Conservation (phyloP, 306 rosid species). For the Citrullus amarus region DNA sequence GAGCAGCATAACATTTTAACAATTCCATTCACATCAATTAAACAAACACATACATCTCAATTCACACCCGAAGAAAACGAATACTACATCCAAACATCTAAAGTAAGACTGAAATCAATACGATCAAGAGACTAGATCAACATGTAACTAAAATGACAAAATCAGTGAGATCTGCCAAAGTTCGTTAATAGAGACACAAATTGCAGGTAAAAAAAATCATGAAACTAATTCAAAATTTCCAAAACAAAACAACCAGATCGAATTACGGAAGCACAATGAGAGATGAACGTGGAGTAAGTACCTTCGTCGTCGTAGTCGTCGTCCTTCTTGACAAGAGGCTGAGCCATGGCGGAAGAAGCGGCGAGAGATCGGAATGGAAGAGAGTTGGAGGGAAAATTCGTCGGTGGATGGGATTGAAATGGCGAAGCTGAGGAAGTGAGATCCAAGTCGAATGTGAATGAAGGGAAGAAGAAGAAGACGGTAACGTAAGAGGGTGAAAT, state of each 20-base stretch:
- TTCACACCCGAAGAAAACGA: not conserved
- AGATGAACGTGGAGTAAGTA: constrained; percentile 9
- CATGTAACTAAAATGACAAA: not conserved
- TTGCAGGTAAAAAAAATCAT: not conserved
- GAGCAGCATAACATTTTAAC: not conserved
- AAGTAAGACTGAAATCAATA: constrained; percentile 2
- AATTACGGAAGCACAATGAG: not conserved
- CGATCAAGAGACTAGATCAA: constrained; percentile 27
- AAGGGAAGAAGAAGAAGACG: not conserved
- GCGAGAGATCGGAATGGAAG: constrained; percentile 29
- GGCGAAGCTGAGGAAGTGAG: not conserved
- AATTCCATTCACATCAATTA: not conserved
- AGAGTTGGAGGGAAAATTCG: not conserved
- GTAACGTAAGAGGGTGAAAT: constrained; percentile 7
- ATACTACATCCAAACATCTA: constrained; percentile 7
- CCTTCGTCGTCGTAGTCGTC: constrained; percentile 99
- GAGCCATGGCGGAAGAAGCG: constrained; percentile 54
- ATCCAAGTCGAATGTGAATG: not conserved
- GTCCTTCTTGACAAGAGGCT: constrained; percentile 92
- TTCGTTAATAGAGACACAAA: constrained; percentile 19
- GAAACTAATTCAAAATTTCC: not conserved
- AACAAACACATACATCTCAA: constrained; percentile 23
- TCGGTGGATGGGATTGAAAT: not conserved
- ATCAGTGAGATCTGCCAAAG: constrained; percentile 47
- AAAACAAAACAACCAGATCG: constrained; percentile 13